Evolutionary conservation across 2,329 filamentous ascomycete species (phyloP), one percentile per base, ranked within the genome.

Genomic region (Mollisia scopiformis): DNA sequence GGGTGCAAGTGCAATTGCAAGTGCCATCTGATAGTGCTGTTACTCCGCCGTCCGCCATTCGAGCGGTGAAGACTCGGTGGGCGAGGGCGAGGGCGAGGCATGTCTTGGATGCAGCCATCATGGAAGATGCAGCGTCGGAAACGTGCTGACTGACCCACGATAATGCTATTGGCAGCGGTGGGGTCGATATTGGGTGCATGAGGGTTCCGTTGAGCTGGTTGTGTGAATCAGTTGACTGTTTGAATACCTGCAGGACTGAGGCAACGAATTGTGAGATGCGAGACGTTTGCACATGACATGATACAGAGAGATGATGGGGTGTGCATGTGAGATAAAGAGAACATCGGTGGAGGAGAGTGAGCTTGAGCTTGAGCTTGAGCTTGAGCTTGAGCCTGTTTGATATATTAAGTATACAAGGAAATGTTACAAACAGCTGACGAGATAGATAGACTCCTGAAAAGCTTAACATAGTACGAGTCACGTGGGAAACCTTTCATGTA

Each of bases 21-120:
- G n/a, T n/a, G 41, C 8, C 23, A 46, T 11, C 41, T 46, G 41
- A 27, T 13, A 23, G 41, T 46, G 43, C n/a, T 27, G 43, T n/a
- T n/a, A n/a, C n/a, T n/a, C n/a, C n/a, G n/a, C n/a, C n/a, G 28
- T 28, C 43, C 43, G 43, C 43, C 43, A 8, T 47, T 47, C 43
- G 16, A 47, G 43, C 43, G 43, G 43, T 47, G 43, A 47, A 23
- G 11, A 47, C 11, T 10, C 13, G n/a, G 43, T 25, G n/a, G n/a
- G n/a, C n/a, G n/a, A n/a, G n/a, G n/a, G n/a, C n/a, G n/a, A n/a
- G n/a, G n/a, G n/a, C 43, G 14, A 14, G 8, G 23, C 13, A 27
- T n/a, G 25, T 47, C 43, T 47, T 47, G 43, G 43, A 47, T 47
- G 43, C 43, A 47, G 25, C 43, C 43, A 47, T 47, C 43, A 47